phyloP scores from a whole-genome alignment of 2,329 filamentous ascomycete species.

The Sphaceloma murrayae region DNA sequence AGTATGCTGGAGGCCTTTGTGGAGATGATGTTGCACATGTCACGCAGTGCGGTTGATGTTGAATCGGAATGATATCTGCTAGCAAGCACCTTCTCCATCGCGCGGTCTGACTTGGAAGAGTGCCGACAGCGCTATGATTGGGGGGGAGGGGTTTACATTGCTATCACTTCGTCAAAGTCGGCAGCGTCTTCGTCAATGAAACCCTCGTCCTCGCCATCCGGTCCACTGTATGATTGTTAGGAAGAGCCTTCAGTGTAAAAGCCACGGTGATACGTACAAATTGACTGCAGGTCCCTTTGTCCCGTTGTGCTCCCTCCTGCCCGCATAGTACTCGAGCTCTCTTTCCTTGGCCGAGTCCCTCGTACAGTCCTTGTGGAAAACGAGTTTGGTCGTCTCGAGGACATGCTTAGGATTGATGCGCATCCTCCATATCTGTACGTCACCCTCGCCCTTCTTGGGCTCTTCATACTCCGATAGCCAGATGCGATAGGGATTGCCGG shows the following conservation, averaged over 20 bases:
- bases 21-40: neutral
- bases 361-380: constrained; percentile 6
- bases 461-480: neutral
- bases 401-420: neutral
- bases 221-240: neutral
- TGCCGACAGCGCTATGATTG: neutral
- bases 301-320: neutral
- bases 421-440: constrained; percentile 4
- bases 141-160: neutral
- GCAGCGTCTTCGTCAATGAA: neutral
- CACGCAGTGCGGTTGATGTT: neutral
- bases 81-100: too few species aligned
- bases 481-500: neutral
- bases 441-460: neutral
- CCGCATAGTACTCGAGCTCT: neutral
- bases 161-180: neutral
- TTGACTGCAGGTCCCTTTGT: neutral
- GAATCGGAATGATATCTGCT: neutral
- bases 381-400: neutral
- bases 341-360: constrained; percentile 1
- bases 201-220: neutral
- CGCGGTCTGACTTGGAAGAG: too few species aligned
- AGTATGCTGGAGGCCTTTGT: neutral
- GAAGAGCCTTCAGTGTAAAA: neutral
- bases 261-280: constrained; percentile 4